Evolutionary conservation across 257 asterid genomes (phyloP), one percentile per base, ranked within the genome.

Genomic region (Scutellaria barbata): DNA sequence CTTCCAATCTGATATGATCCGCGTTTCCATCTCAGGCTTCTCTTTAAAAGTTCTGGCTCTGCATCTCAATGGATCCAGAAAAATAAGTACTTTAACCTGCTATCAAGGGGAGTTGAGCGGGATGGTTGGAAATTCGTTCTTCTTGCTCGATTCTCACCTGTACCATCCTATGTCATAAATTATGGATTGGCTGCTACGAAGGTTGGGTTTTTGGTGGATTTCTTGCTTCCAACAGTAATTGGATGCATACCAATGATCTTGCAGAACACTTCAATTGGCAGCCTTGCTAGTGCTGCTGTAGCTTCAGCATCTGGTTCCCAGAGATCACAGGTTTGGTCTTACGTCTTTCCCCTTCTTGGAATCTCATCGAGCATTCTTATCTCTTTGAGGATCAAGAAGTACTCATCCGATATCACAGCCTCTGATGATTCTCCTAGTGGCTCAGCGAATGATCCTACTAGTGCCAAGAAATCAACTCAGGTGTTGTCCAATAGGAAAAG

Each of bases 81-180:
- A 42, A 94, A 91, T 74, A 94, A 86, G 79, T 94, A 91, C 80
- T 94, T 94, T 25, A 82, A 82, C 76, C 10, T 91, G 52, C 82
- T 91, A 10, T 86, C 96, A 2, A 84, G 81, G 60, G 99, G 99
- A 68, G 96, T 94, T 7, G 96, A 87, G 72, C 84, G 82, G 41
- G 99, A 94, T 53, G 97, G 99, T 10, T 94, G 99, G 99, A 87
- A 73, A 73, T 91, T 94, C 43, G 97, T 94, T 56, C 95, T 91
- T 52, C 95, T 94, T 39, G 99, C 99, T 18, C 94, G 99, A 25
- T 94, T 94, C 85, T 94, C 99, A 53, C 99, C 97, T 55, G 81
- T 91, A 59, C 99, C 99, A 4, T 94, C 99, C 39, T 91, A 94
- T 63, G 82, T 94, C 77, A 91, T 91, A 71, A 94, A 91, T 75